A percentile compares a stretch with the other conserved stretches of the same genome.
These are phyloP conservation scores for Cyberlindnera nakhonratchasimensis DNA, from an alignment of 805 yeast genomes.

Conservation along the genomic window DNA sequence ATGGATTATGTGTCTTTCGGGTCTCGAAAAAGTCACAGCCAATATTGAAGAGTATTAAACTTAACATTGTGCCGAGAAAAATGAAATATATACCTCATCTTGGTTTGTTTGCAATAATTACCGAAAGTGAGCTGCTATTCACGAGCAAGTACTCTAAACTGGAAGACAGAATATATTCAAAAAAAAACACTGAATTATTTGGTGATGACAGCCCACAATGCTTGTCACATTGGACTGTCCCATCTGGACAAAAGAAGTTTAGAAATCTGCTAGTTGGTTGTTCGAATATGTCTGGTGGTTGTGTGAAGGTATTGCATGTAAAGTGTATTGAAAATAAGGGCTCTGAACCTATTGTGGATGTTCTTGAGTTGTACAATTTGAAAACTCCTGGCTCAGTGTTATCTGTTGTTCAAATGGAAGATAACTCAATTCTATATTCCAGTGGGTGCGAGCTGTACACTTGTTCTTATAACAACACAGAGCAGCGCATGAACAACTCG, in stretches of 20 bases:
- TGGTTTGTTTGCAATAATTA: slow-evolving; percentile 21
- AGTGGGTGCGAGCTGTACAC: slow-evolving; percentile 16
- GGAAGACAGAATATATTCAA: slow-evolving; percentile 8
- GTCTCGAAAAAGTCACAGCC: slow-evolving; percentile 18
- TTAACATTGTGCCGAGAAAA: slow-evolving; percentile 28
- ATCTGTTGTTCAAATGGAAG: slow-evolving; percentile 18
- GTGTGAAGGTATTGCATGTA: slow-evolving; percentile 22
- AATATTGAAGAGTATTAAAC: slow-evolving; percentile 24
- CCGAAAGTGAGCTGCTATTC: slow-evolving; percentile 22
- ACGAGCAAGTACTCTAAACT: slow-evolving; percentile 16
- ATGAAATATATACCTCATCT: slow-evolving; percentile 27
- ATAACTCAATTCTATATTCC: slow-evolving; percentile 18
- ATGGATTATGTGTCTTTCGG: slow-evolving; percentile 30
- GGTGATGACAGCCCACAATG: slow-evolving; percentile 29
- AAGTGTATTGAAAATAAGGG: slow-evolving; percentile 8
- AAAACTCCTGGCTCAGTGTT: slow-evolving; percentile 26
- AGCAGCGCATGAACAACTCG: slow-evolving; percentile 19
- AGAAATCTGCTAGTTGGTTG: slow-evolving; percentile 36
- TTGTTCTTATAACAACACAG: slow-evolving; percentile 14
- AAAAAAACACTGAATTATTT: slow-evolving; percentile 12
- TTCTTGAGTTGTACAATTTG: slow-evolving; percentile 16
- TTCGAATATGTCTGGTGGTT: slow-evolving; percentile 20
- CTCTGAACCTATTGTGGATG: slow-evolving; percentile 11
- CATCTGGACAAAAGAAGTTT: slow-evolving; percentile 18
- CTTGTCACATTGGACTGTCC: slow-evolving; percentile 35